Evolutionary conservation across 495 filamentous ascomycete genomes (phyloP).

Genomic region (Aspergillus taichungensis): DNA sequence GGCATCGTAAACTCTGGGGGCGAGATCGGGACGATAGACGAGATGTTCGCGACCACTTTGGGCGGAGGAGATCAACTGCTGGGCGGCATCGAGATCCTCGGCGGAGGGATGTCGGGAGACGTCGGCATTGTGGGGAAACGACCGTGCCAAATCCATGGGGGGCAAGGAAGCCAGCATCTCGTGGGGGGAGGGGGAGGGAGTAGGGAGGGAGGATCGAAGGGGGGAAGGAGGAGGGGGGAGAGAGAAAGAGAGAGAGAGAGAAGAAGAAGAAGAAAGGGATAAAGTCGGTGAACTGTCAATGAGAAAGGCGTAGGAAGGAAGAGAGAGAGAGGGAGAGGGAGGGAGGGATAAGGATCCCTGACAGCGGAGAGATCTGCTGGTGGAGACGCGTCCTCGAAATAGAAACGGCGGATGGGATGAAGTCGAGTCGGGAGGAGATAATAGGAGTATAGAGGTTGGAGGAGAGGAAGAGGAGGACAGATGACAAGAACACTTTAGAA

Average conservation of each 20-base stretch:
- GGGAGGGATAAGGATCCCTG: constrained; percentile 10
- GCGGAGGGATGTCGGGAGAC: constrained; percentile 35
- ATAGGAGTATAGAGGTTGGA: not conserved
- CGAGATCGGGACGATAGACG: constrained; percentile 18
- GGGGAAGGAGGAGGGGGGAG: constrained; percentile 5
- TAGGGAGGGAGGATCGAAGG: not conserved
- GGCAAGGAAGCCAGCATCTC: constrained; percentile 34
- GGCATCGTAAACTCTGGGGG: constrained; percentile 8
- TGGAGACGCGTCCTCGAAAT: not conserved
- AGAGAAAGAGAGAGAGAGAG: not conserved
- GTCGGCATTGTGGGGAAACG: constrained; percentile 24
- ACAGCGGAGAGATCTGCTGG: constrained; percentile 1
- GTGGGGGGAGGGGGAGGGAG: not conserved
- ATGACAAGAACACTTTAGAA: too few species aligned
- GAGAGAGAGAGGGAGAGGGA: constrained; percentile 16
- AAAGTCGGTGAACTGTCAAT: too few species aligned
- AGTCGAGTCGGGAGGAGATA: constrained; percentile 3
- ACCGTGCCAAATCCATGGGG: constrained; percentile 36
- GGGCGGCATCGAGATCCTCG: constrained; percentile 39
- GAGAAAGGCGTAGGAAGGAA: too few species aligned
- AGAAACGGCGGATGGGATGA: not conserved
- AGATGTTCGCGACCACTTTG: constrained; percentile 34
- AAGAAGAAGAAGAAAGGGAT: constrained; percentile 13
- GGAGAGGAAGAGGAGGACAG: too few species aligned
- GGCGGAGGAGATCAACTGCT: constrained; percentile 39